Percentiles rank a stretch among this genome's conserved stretches.
Evolutionary conservation across 208 protist genomes (phyloP).

Genomic region (Acanthamoeba healyi): DNA sequence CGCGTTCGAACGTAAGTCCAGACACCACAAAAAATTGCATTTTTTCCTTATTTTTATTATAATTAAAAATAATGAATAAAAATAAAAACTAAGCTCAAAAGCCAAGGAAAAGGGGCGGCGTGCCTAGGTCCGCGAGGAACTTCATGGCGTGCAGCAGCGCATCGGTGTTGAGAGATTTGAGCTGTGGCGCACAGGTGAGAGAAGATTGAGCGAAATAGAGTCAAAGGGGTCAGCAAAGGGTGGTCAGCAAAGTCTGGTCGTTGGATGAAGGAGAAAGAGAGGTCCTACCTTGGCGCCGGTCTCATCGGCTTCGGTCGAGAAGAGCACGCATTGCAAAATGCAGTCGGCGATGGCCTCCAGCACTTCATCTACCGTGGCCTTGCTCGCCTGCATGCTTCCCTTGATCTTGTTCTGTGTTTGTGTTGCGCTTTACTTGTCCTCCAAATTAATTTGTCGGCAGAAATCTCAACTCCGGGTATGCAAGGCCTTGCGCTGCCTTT

Average conservation of each 20-base stretch:
- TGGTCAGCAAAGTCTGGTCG: background rate
- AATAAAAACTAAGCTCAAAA: too few relatives aligned
- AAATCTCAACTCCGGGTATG: too few relatives aligned
- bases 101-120: background rate
- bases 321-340: constrained; percentile 27
- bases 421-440: background rate
- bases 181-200: background rate
- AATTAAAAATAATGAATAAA: too few relatives aligned
- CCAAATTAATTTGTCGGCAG: too few relatives aligned
- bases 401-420: background rate
- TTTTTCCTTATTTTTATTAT: too few relatives aligned
- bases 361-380: constrained; percentile 39
- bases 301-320: constrained; percentile 17
- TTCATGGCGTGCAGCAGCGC: constrained; percentile 24
- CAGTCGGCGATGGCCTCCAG: constrained; percentile 39
- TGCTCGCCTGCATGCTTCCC: constrained; percentile 30
- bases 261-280: background rate
- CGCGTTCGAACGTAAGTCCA: too few relatives aligned
- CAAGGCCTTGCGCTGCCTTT: too few relatives aligned
- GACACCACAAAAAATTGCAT: too few relatives aligned
- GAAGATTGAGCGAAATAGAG: background rate
- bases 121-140: constrained; percentile 31
- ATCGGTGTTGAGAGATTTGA: constrained; percentile 6
- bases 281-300: constrained; percentile 9
- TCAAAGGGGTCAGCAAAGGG: background rate